Percentiles rank a stretch among this genome's conserved stretches.
These are phyloP conservation scores for Metarhizium robertsii DNA, from an alignment of 2,329 filamentous ascomycete genomes.

Conservation along the genomic window DNA sequence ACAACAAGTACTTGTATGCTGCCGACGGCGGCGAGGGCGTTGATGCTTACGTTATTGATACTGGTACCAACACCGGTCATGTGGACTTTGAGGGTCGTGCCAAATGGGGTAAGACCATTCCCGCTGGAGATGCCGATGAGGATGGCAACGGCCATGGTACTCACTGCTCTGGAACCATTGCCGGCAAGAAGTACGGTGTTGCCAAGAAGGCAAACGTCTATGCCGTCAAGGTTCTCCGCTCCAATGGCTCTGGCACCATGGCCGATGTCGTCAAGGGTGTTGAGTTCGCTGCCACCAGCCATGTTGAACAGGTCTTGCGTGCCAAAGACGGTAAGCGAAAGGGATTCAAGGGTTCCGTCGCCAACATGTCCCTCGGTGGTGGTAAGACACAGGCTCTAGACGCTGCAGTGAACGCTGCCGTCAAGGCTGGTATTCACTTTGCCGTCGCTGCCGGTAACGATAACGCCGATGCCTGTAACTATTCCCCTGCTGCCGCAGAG, in stretches of 20 bases:
- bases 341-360: conserved; percentile 97
- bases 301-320: conserved; percentile 63
- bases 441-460: conserved; percentile 98
- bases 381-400: conserved; percentile 93
- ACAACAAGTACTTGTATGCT: conserved; percentile 97
- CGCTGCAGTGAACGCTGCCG: conserved; percentile 85
- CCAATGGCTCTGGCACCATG: conserved; percentile 97
- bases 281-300: conserved; percentile 79
- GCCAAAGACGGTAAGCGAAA: conserved; percentile 85
- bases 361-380: conserved; percentile 98
- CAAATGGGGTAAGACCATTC: conserved; percentile 95
- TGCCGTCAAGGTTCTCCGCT: conserved; percentile 95
- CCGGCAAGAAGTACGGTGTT: conserved; percentile 97
- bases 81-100: conserved; percentile 97
- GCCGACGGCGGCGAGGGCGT: conserved; percentile 90
- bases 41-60: conserved; percentile 98
- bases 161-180: conserved; percentile 97
- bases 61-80: conserved; percentile 86
- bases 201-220: conserved; percentile 97
- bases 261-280: conserved; percentile 98
- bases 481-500: conserved; percentile 87
- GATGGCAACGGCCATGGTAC: conserved; percentile 98
- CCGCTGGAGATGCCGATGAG: conserved; percentile 68
- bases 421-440: conserved; percentile 88
- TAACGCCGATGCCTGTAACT: conserved; percentile 98